These are phyloP conservation scores for Galerina sulciceps DNA, from an alignment of 768 basidiomycete genomes.

Conservation along the genomic window DNA sequence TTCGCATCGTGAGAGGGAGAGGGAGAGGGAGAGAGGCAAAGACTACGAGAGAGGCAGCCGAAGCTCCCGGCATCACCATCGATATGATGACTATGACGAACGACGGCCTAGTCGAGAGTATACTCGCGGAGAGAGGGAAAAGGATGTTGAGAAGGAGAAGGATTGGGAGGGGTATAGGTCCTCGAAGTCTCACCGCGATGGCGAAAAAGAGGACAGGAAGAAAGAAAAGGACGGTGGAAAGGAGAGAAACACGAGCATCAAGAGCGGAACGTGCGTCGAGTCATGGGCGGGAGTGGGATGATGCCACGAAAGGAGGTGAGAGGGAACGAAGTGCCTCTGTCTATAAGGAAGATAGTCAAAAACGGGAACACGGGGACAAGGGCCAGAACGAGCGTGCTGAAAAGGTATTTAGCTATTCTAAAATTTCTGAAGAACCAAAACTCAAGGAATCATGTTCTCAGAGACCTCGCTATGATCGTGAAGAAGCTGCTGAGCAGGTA, in stretches of 20 bases:
- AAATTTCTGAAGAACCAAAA: slow-evolving; percentile 34
- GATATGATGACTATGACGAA: slow-evolving; percentile 52
- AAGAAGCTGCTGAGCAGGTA: slow-evolving; percentile 44
- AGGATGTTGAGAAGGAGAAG: slow-evolving; percentile 43
- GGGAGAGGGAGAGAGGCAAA: slow-evolving; percentile 38
- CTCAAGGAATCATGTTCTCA: too few relatives aligned
- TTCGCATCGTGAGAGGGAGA: slow-evolving; percentile 36
- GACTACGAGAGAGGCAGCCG: slow-evolving; percentile 42
- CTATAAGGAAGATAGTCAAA: slow-evolving; percentile 54
- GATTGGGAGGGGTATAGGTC: slow-evolving; percentile 46
- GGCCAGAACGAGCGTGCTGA: slow-evolving; percentile 61
- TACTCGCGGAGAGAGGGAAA: slow-evolving; percentile 39
- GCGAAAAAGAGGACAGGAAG: slow-evolving; percentile 54
- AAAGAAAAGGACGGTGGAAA: slow-evolving; percentile 53
- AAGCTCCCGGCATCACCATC: slow-evolving; percentile 49
- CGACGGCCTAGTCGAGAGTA: slow-evolving; percentile 48
- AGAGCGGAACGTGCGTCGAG: slow-evolving; percentile 39
- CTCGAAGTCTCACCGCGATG: slow-evolving; percentile 55
- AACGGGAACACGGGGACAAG: slow-evolving; percentile 56
- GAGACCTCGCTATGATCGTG: slow-evolving; percentile 54
- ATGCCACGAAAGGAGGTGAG: slow-evolving; percentile 40
- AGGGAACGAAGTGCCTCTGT: slow-evolving; percentile 39
- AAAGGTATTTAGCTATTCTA: slow-evolving; percentile 51
- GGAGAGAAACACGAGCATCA: slow-evolving; percentile 38
- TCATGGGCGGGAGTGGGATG: slow-evolving; percentile 50